Evolutionary conservation across 2,329 filamentous ascomycete genomes (phyloP), one percentile per base, ranked within the genome.

Genomic region (Cladophialophora immunda): DNA sequence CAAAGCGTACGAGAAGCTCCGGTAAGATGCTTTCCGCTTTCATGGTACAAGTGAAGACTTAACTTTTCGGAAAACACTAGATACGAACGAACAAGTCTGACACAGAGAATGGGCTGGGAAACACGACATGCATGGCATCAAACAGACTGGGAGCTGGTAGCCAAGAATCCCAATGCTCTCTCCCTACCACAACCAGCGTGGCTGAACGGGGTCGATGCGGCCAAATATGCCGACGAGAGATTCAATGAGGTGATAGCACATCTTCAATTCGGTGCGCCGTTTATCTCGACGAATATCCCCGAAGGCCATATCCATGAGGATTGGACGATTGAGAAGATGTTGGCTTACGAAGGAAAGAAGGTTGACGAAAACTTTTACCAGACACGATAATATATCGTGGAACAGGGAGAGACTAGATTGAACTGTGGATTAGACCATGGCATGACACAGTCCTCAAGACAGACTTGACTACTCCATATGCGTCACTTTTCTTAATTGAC

Each of bases 121-220:
- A 22, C 30, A 30, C 64, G 59, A 15, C 64, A 62, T 17, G 17
- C 80, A 72, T 84, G 82, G 83, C 83, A 85, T 73, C 82, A 82
- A 72, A 82, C 82, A 2, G 81, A 85, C 71, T 84, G 83, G 77
- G 77, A 77, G 22, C 77, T 78, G 13, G 81, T 83, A 7, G 80
- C 79, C 71, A 76, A 79, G 68, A 34, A 74, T 57, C 71, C 72
- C 11, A 76, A 80, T 63, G 81, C 78, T 45, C 82, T 86, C 70
- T 78, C 82, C 60, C 72, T 85, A 55, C 75, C 78, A 15, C 76
- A 81, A 41, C 82, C 84, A 67, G 78, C 77, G 58, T 85, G 82
- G 82, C 74, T 85, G 6, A 75, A 84, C n/a, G 75, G 78, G 38
- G 83, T 84, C 68, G 83, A 85, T 69, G 79, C 82, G 27, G 82